Evolutionary conservation across 371 early-diverging fungal genomes (phyloP).

Genomic region (Thermomucor indicae-seudaticae): DNA sequence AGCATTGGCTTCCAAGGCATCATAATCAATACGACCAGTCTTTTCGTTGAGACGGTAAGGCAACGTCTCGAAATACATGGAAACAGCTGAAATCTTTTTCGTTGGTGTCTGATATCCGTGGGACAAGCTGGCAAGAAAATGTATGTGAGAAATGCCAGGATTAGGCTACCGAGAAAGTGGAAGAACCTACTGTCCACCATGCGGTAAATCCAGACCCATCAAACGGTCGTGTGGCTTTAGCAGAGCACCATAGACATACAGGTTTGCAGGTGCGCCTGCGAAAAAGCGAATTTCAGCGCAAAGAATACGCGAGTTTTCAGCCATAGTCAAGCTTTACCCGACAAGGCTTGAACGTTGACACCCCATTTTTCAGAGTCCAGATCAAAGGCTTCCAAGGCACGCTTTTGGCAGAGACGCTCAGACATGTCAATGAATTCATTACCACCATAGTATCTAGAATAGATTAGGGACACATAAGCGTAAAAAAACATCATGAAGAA

Average conservation of each 20-base stretch:
- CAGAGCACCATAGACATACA: conserved; percentile 96
- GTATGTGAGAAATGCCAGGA: neutral
- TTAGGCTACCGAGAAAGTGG: too few species aligned
- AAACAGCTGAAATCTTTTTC: conserved; percentile 98
- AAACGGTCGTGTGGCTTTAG: conserved; percentile 97
- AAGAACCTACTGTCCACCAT: conserved; percentile 96
- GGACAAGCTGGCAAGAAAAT: conserved; percentile 66
- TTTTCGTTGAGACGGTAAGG: conserved; percentile 93
- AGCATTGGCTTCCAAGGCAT: conserved; percentile 83
- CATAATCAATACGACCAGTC: conserved; percentile 96
- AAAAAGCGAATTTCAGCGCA: neutral
- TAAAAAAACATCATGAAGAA: neutral
- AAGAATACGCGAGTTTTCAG: neutral
- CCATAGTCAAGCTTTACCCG: conserved; percentile 58
- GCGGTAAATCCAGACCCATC: conserved; percentile 98
- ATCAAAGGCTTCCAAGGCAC: conserved; percentile 93
- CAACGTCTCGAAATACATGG: conserved; percentile 95
- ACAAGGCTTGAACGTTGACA: conserved; percentile 97
- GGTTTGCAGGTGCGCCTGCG: conserved; percentile 92
- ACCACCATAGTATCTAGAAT: conserved; percentile 94
- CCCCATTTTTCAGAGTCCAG: conserved; percentile 95
- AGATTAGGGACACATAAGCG: neutral
- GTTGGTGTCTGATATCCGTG: conserved; percentile 98
- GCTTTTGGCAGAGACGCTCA: conserved; percentile 92
- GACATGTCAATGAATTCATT: conserved; percentile 98